Evolutionary conservation across 208 protist species (phyloP), one percentile per base, ranked within the genome.

Genomic region (Zelonia costaricensis): DNA sequence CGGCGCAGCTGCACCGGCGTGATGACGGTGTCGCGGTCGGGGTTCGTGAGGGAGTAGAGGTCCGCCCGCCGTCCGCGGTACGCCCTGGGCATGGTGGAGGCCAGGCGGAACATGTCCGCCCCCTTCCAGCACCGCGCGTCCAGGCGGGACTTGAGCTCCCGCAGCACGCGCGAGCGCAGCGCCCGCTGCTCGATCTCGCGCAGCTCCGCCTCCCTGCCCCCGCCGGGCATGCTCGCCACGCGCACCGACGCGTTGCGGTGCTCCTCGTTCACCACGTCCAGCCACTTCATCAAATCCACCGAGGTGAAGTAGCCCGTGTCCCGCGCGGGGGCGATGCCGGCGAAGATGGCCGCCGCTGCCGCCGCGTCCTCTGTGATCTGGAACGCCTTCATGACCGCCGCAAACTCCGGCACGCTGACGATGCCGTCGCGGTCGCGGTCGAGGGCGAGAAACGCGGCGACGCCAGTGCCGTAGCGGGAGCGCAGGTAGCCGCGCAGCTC

Each of bases 1-100:
- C 88, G 85, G 25, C 88, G 86, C 47, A 97, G 72, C 62, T 97
- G 88, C 57, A 94, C 82, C 7, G 86, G 88, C 0, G 88, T 93
- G 45, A 97, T 80, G 62, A 81, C 54, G 33, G 88, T 77, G 56
- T 97, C 93, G 36, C 78, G 74, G 18, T 80, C 62, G 10, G 81
- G 80, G 62, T 95, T 94, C 42, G 79, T 80, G 47, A 97, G 60
- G 10, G 81, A 80, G 47, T 84, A 74, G 31, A 95, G 69, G 45
- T 93, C 81, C 3, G 79, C 78, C 15, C 81, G 63, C 6, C 78
- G 74, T 22, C 74, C 76, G 13, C 74, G 57, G 63, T 93, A 93
- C 23, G 86, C 85, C 13, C 88, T 76, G 5, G 88, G 89, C 83
- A 92, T 94, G 39, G 86, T 94, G 10, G 87, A 92, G 30, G 85